Conservation (phyloP, 2,329 filamentous ascomycete genomes). For the Aspergillus arachidicola region DNA sequence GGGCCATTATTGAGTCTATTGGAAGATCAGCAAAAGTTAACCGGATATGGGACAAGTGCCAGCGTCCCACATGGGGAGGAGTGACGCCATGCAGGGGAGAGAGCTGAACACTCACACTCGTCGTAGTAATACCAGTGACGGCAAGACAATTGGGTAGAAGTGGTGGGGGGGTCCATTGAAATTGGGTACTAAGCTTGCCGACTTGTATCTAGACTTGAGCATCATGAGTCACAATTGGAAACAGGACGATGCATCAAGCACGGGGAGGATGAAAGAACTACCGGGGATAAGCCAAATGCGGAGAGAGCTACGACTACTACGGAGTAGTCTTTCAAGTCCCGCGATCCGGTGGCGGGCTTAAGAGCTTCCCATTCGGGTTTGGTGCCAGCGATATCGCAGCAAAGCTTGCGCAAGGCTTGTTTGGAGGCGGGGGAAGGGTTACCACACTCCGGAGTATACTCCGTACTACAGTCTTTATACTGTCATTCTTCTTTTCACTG, state of each 20-base stretch:
- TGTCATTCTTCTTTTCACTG: too few species aligned
- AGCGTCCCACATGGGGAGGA: conserved; percentile 6
- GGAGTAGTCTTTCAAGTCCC: background rate
- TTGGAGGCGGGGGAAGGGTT: conserved; percentile 17
- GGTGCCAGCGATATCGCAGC: background rate
- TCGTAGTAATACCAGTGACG: background rate
- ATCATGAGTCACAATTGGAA: background rate
- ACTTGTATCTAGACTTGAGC: background rate
- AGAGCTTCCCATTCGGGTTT: background rate
- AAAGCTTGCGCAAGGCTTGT: conserved; percentile 4
- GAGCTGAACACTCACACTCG: background rate
- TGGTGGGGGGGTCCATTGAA: background rate
- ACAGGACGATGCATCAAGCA: background rate
- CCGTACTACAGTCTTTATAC: background rate
- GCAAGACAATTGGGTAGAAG: background rate
- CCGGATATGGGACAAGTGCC: conserved; percentile 3
- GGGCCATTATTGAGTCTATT: conserved; percentile 14
- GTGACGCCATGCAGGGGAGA: conserved; percentile 9
- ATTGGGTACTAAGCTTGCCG: background rate
- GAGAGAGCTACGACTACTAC: background rate
- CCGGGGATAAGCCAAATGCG: background rate
- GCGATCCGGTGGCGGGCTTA: background rate
- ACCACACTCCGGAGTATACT: background rate
- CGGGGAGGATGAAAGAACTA: background rate
- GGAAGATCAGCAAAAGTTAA: conserved; percentile 23